Evolutionary conservation across 2,329 filamentous ascomycete genomes (phyloP).

Genomic region (Penicillium decumbens): DNA sequence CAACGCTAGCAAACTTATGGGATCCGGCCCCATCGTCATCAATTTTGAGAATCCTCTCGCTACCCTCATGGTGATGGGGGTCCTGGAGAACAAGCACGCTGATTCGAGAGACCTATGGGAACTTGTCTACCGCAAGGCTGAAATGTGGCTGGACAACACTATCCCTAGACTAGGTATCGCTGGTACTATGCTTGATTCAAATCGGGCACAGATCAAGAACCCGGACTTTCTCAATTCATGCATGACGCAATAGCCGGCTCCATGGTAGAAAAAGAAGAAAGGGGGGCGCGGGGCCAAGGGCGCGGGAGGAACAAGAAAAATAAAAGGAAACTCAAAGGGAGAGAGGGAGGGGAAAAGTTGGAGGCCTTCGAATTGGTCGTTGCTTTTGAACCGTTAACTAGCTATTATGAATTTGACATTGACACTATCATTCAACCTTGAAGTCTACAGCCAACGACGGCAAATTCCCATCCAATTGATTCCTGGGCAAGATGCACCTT

Average conservation of each 20-base stretch:
- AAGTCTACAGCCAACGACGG: too few relatives aligned
- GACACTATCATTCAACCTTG: too few relatives aligned
- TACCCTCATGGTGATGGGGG: conserved; percentile 15
- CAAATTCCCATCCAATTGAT: too few relatives aligned
- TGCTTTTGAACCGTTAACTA: too few relatives aligned
- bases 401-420: too few relatives aligned
- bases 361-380: too few relatives aligned
- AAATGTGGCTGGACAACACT: conserved; percentile 7
- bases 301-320: background rate
- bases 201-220: background rate
- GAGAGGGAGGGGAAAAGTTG: too few relatives aligned
- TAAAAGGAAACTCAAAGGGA: background rate
- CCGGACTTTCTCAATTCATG: background rate
- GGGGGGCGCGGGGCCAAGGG: too few relatives aligned
- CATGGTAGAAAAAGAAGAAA: background rate
- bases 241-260: background rate
- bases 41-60: conserved; percentile 3
- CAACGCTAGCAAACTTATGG: background rate
- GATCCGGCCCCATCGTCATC: background rate
- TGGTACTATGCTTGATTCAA: background rate
- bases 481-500: too few relatives aligned
- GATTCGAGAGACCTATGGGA: conserved; percentile 12
- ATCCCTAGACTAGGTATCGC: background rate
- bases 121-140: conserved; percentile 16
- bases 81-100: conserved; percentile 3